Evolutionary conservation across 139 green algal genomes (phyloP).

Genomic region (Picochlorum costavermella): DNA sequence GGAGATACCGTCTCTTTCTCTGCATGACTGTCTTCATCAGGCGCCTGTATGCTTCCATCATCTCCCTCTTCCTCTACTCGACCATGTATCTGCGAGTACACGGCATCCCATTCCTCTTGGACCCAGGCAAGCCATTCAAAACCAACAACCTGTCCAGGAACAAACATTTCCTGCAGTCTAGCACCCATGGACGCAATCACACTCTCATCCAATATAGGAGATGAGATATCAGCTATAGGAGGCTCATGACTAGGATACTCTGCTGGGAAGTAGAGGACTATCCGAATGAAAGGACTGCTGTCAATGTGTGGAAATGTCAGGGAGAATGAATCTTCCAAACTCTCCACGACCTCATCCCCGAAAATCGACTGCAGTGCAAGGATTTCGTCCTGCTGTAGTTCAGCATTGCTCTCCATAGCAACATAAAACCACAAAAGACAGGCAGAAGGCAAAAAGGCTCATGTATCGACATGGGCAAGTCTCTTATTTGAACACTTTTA

Average conservation of each 20-base stretch:
- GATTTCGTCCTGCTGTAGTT: constrained; percentile 49
- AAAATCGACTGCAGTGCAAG: constrained; percentile 55
- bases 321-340: not conserved
- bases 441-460: no score
- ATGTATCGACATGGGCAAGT: not conserved
- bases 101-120: constrained; percentile 25
- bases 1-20: no score
- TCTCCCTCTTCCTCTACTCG: not conserved
- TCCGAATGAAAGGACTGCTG: not conserved
- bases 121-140: constrained; percentile 58
- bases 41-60: not conserved
- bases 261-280: constrained; percentile 26
- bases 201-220: constrained; percentile 12
- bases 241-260: constrained; percentile 43
- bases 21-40: not conserved
- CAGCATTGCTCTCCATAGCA: not conserved
- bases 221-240: constrained; percentile 2
- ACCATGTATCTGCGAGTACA: not conserved
- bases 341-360: constrained; percentile 26
- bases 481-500: not conserved
- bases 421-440: not conserved
- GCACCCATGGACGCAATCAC: constrained; percentile 18
- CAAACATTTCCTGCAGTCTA: constrained; percentile 42
- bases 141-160: constrained; percentile 49
- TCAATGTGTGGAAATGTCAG: not conserved